Percentiles rank a stretch among this genome's conserved stretches.
phyloP scores from a whole-genome alignment of 1,139 yeast species.

The Protomyces inouyei region DNA sequence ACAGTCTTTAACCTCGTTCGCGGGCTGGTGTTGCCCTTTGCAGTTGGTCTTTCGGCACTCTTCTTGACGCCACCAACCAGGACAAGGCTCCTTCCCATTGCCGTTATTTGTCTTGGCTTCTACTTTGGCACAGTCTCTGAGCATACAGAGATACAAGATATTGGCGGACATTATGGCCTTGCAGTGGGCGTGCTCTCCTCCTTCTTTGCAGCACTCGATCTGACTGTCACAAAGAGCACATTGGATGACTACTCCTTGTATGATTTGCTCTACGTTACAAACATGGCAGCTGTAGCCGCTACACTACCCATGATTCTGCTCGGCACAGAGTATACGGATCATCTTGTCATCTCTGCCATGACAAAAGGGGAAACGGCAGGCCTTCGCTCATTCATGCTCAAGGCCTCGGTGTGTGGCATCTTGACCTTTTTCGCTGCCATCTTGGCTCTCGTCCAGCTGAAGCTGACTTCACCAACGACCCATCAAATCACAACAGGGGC shows the following conservation, averaged over 20 bases:
- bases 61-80: constrained; percentile 24
- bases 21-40: constrained; percentile 28
- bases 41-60: constrained; percentile 23
- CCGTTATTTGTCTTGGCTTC: constrained; percentile 27
- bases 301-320: constrained; percentile 20
- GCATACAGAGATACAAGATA: constrained; percentile 6
- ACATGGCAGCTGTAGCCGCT: constrained; percentile 12
- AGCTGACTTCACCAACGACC: constrained; percentile 28
- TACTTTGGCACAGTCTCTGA: constrained; percentile 26
- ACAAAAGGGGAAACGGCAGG: neutral
- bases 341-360: constrained; percentile 12
- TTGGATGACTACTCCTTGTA: constrained; percentile 6
- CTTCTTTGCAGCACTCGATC: constrained; percentile 28
- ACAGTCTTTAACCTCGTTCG: constrained; percentile 29
- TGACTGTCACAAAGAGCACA: constrained; percentile 24
- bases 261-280: constrained; percentile 16
- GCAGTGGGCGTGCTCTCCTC: constrained; percentile 27
- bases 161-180: constrained; percentile 20
- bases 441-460: constrained; percentile 26
- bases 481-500: constrained; percentile 28
- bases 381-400: constrained; percentile 20
- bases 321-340: constrained; percentile 23
- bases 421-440: constrained; percentile 23
- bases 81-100: constrained; percentile 12
- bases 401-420: constrained; percentile 11